Percentiles rank a stretch among this genome's conserved stretches.
These are phyloP conservation scores for Linderniella brevidens DNA, from an alignment of 257 asterid genomes.

Conservation along the genomic window DNA sequence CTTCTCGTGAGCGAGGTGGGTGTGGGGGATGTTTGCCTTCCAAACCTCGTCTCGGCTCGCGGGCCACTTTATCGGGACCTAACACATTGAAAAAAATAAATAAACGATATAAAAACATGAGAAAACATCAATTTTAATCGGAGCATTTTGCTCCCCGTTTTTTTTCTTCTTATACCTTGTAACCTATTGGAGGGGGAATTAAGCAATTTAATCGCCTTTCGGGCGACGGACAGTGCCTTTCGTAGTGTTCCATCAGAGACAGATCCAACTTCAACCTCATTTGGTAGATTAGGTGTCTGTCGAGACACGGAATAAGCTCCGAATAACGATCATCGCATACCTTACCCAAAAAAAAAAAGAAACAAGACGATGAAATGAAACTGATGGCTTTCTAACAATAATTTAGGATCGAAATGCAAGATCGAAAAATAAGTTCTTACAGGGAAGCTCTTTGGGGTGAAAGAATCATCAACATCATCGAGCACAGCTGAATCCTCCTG, in stretches of 20 bases:
- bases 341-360: conserved; percentile 21
- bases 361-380: conserved; percentile 2
- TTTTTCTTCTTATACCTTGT: conserved; percentile 46
- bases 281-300: conserved; percentile 86
- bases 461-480: conserved; percentile 46
- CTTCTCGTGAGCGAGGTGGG: conserved; percentile 82
- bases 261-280: conserved; percentile 84
- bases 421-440: conserved; percentile 24
- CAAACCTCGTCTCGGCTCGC: conserved; percentile 76
- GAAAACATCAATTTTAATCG: background rate
- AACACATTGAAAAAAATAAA: conserved; percentile 5
- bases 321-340: conserved; percentile 98
- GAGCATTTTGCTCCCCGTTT: conserved; percentile 5
- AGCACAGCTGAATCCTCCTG: conserved; percentile 37
- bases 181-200: conserved; percentile 85
- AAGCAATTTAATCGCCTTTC: conserved; percentile 74
- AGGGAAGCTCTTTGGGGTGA: conserved; percentile 47
- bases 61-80: conserved; percentile 87
- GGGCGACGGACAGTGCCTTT: conserved; percentile 80
- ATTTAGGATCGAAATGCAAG: conserved; percentile 1
- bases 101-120: conserved; percentile 1
- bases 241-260: conserved; percentile 97
- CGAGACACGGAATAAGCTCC: conserved; percentile 94
- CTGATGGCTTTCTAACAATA: conserved; percentile 8
- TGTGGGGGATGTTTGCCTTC: conserved; percentile 83